These are phyloP conservation scores for Petrea volubilis DNA, from an alignment of 257 asterid species.

Conservation along the genomic window DNA sequence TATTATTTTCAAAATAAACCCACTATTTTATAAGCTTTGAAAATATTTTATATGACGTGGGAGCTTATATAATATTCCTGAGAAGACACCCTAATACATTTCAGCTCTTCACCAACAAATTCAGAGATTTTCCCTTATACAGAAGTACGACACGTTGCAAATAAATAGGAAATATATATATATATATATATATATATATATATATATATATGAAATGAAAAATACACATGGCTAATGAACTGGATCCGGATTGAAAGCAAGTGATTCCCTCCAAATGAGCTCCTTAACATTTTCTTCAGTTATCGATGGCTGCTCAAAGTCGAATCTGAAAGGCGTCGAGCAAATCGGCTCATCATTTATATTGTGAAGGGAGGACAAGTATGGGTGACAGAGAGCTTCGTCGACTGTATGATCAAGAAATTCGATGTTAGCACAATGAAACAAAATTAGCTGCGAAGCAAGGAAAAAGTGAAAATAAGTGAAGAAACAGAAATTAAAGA, in stretches of 20 bases:
- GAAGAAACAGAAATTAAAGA: too few relatives aligned
- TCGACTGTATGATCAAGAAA: constrained; percentile 53
- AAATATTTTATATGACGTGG: too few relatives aligned
- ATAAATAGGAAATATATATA: background rate
- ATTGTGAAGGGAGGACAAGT: constrained; percentile 76
- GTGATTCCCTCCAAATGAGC: constrained; percentile 66
- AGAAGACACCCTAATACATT: too few relatives aligned
- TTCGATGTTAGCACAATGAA: constrained; percentile 16
- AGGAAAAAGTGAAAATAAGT: background rate
- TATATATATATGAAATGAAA: background rate
- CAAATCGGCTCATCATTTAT: constrained; percentile 81
- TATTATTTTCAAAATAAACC: too few relatives aligned
- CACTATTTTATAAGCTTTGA: too few relatives aligned
- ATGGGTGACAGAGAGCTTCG: constrained; percentile 87
- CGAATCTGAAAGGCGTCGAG: constrained; percentile 55
- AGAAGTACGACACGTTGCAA: background rate
- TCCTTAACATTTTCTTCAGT: constrained; percentile 64
- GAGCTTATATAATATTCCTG: too few relatives aligned
- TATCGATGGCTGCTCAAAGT: constrained; percentile 61
- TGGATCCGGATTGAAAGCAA: constrained; percentile 53
- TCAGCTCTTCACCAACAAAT: too few relatives aligned
- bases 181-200: too few relatives aligned
- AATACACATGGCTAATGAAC: constrained; percentile 26
- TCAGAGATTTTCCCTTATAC: background rate
- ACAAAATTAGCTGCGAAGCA: background rate